Base-by-base conservation (phyloP, 1,284 basidiomycete species). In the Ganoderma sinense region DNA sequence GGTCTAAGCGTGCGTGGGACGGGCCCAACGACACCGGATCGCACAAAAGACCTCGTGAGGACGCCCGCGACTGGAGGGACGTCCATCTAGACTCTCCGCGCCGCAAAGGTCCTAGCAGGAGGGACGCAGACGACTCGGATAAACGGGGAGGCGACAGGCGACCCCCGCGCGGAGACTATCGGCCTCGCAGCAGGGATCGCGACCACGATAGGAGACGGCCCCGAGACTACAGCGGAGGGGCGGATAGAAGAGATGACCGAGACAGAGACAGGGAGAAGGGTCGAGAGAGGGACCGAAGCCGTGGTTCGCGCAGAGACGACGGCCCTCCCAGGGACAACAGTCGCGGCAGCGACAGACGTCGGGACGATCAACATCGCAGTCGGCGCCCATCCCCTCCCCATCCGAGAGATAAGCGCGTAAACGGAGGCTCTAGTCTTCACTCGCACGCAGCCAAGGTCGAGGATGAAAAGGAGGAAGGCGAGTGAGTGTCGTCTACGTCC, bases 1-100 rank as follows among this genome's bases (percentile, higher is more conserved):
- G 93, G 86, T 84, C 86, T 81, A 94, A 94, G 90, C 90, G 91
- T 81, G 83, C 89, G 74, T 88, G 88, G 88, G 90, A 93, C 78
- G 89, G 86, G 72, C 80, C 79, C 75, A 82, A 85, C 76, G 81
- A 84, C 75, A 77, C 76, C 67, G 84, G 84, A 67, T 76, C 81
- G 63, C 83, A 86, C 75, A 91, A 92, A 74, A 84, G 89, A 76
- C 84, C 80, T 68, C 79, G 86, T 74, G 89, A 89, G 66, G 90
- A 91, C 65, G 83, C 87, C 0, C 87, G 86, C 73, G 92, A 95
- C 78, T 93, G 93, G 92, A 83, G 91, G 71, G 94, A 95, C 77
- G 90, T 91, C 1, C 88, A 94, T 75, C 77, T 93, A 79, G 88
- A 78, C 64, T 71, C 83, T 64, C 78, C 79, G 8, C 77, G 78